Conservation (phyloP, 1,284 basidiomycete genomes). For the Cutaneotrichosporon sp. region DNA sequence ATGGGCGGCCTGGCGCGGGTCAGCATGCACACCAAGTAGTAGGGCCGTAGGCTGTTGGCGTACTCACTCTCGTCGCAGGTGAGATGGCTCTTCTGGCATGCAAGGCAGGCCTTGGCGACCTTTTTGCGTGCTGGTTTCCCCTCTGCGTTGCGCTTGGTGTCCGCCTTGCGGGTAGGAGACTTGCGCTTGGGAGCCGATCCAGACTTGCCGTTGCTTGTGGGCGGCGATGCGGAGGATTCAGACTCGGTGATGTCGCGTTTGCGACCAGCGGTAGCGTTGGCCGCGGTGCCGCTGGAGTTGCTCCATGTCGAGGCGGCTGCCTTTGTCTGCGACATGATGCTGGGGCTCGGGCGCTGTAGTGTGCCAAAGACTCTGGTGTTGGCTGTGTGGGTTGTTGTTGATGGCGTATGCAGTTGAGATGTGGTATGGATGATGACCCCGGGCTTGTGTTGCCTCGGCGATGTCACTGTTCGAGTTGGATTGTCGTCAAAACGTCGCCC, state of each 20-base stretch:
- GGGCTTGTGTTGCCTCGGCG: neutral
- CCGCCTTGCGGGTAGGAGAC: constrained; percentile 1
- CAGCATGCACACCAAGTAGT: too few relatives aligned
- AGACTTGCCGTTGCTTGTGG: neutral
- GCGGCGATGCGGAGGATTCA: neutral
- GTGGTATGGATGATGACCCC: neutral
- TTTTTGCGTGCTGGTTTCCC: constrained; percentile 57
- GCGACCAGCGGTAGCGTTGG: neutral
- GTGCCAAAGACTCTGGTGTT: too few relatives aligned
- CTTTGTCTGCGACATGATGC: neutral
- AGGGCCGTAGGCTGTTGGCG: too few relatives aligned
- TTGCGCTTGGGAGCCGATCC: neutral
- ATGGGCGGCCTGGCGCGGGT: constrained; percentile 71
- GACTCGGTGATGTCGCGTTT: neutral
- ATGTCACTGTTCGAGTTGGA: neutral
- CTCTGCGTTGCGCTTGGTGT: constrained; percentile 14
- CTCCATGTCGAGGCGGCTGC: too few relatives aligned
- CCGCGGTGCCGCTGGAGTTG: neutral
- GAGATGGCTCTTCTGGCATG: constrained; percentile 89
- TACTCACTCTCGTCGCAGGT: constrained; percentile 89
- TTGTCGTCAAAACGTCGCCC: neutral
- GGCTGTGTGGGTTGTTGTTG: too few relatives aligned
- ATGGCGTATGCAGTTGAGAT: neutral
- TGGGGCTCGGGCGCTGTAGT: neutral
- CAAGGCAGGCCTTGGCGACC: constrained; percentile 66